phyloP scores from a whole-genome alignment of 1,284 basidiomycete genomes.

The Ceratobasidium sp. region DNA sequence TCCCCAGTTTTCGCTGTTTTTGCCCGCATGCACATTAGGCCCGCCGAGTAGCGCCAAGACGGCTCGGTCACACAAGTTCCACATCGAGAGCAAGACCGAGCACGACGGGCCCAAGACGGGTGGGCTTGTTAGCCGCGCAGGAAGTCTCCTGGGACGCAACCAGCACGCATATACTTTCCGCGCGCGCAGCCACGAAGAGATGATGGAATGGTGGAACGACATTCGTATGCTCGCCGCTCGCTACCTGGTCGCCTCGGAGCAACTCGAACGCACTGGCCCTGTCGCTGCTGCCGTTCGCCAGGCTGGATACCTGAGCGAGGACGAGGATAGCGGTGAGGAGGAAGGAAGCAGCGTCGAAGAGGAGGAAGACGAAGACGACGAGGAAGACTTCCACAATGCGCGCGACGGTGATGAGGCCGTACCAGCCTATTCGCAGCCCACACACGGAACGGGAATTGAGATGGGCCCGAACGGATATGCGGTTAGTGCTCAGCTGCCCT shows the following conservation, averaged over 20 bases:
- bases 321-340: constrained; percentile 70
- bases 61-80: constrained; percentile 91
- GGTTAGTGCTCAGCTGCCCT: constrained; percentile 55
- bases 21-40: constrained; percentile 95
- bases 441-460: constrained; percentile 55
- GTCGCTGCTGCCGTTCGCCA: constrained; percentile 91
- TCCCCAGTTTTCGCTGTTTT: constrained; percentile 89
- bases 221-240: constrained; percentile 94
- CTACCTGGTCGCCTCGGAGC: constrained; percentile 94
- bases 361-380: constrained; percentile 65
- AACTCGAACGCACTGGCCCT: constrained; percentile 91
- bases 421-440: constrained; percentile 51
- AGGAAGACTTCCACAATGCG: constrained; percentile 56
- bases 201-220: constrained; percentile 99
- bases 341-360: constrained; percentile 77
- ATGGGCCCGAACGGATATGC: constrained; percentile 73
- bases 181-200: constrained; percentile 88
- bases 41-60: constrained; percentile 77
- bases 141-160: constrained; percentile 51
- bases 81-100: constrained; percentile 79
- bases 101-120: constrained; percentile 78
- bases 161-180: constrained; percentile 90
- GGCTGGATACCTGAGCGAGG: constrained; percentile 83
- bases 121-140: constrained; percentile 50
- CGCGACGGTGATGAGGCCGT: constrained; percentile 53